Evolutionary conservation across 352 stramenopile genomes (phyloP).

Genomic region (Ophiocytium majus): DNA sequence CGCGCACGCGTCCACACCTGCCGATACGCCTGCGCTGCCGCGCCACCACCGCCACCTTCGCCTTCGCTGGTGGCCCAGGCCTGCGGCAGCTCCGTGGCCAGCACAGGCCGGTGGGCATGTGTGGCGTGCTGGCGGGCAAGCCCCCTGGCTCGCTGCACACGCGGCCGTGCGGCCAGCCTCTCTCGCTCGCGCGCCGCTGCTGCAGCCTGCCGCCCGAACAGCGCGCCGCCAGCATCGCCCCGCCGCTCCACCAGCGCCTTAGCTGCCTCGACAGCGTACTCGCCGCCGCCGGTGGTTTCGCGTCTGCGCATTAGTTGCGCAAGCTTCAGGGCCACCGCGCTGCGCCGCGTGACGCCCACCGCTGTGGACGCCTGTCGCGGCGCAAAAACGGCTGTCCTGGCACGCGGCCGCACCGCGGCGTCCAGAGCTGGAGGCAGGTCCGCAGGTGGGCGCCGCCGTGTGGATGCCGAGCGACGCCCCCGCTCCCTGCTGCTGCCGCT

Average conservation of each 20-base stretch:
- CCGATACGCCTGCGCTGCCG: background rate
- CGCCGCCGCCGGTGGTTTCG: background rate
- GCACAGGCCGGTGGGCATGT: background rate
- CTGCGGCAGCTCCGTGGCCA: background rate
- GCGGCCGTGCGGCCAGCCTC: background rate
- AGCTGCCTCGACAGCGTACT: background rate
- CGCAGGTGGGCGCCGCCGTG: too few relatives aligned
- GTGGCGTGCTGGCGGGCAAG: background rate
- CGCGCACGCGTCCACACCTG: background rate
- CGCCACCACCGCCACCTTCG: too few relatives aligned
- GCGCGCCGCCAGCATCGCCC: background rate
- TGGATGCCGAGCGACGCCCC: too few relatives aligned
- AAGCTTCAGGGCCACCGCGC: background rate
- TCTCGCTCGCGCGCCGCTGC: background rate
- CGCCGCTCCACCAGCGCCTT: too few relatives aligned
- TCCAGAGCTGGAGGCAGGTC: too few relatives aligned
- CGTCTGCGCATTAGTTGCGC: background rate
- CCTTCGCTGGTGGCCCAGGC: background rate
- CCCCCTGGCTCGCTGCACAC: background rate
- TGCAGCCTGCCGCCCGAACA: background rate
- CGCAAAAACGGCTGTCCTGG: background rate
- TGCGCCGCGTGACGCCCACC: background rate
- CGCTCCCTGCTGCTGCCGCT: background rate
- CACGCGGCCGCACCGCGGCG: background rate
- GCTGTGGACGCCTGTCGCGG: background rate